Evolutionary conservation across 139 green algal genomes (phyloP).

Genomic region (Penium margaritaceum): DNA sequence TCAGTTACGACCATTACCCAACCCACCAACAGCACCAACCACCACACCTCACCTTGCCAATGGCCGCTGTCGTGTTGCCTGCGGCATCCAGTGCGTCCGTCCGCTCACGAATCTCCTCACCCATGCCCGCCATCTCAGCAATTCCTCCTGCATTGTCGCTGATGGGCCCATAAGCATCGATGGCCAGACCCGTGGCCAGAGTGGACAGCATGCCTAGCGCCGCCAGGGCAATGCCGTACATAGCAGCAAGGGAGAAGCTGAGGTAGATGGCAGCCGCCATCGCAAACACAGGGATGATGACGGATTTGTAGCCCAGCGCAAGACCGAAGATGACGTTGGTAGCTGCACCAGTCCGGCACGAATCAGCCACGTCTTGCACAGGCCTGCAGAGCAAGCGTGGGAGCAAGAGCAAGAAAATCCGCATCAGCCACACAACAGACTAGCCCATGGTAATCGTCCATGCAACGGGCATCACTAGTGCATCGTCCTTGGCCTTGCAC

Average conservation of each 20-base stretch:
- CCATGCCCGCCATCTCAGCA: conserved; percentile 95
- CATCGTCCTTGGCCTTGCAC: not conserved
- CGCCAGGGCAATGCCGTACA: conserved; percentile 92
- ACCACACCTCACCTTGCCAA: conserved; percentile 31
- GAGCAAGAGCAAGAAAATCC: not conserved
- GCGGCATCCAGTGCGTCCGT: conserved; percentile 92
- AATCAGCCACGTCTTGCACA: conserved; percentile 80
- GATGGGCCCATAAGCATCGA: conserved; percentile 70
- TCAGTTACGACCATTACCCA: too few relatives aligned
- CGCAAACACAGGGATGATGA: conserved; percentile 82
- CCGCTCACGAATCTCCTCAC: conserved; percentile 90
- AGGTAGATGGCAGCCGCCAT: conserved; percentile 83
- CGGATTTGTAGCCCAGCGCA: conserved; percentile 92
- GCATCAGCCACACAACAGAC: not conserved
- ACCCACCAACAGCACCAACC: not conserved
- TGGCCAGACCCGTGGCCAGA: conserved; percentile 84
- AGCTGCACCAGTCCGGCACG: conserved; percentile 87
- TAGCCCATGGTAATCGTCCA: not conserved
- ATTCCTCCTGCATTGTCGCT: conserved; percentile 85
- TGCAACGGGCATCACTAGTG: not conserved
- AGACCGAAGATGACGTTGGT: conserved; percentile 98
- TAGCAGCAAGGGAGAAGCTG: conserved; percentile 70
- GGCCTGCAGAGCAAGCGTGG: conserved; percentile 20
- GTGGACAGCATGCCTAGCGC: conserved; percentile 93
- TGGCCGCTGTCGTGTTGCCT: conserved; percentile 84